Conservation (phyloP, 768 basidiomycete species). For the Lanmaoa rubissima region DNA sequence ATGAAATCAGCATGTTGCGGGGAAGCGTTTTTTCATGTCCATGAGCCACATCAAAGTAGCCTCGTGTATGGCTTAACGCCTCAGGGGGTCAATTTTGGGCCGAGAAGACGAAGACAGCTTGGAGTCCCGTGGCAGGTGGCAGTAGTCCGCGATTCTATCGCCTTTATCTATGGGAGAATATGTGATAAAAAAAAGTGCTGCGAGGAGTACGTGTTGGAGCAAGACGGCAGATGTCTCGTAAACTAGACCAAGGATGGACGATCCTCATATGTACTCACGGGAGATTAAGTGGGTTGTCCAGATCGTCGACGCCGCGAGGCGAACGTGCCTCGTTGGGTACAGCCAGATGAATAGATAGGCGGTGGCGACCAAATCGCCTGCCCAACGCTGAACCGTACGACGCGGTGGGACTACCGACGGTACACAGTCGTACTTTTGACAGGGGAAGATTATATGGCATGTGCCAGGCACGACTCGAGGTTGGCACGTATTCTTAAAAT, state of each 20-base stretch:
- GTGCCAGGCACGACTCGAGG: slow-evolving; percentile 14
- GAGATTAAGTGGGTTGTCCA: slow-evolving; percentile 1
- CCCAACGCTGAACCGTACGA: neutral
- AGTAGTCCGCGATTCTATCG: slow-evolving; percentile 18
- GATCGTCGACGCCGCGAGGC: slow-evolving; percentile 18
- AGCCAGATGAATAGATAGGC: neutral
- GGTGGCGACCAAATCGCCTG: neutral
- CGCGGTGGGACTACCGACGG: neutral
- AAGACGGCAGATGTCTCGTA: slow-evolving; percentile 12
- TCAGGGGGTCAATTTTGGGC: slow-evolving; percentile 11
- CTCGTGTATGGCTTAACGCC: slow-evolving; percentile 19
- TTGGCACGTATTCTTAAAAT: neutral
- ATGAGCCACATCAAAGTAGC: slow-evolving; percentile 9
- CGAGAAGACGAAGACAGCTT: neutral
- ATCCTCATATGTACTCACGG: slow-evolving; percentile 2
- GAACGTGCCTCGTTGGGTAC: neutral
- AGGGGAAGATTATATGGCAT: neutral
- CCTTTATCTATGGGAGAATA: slow-evolving; percentile 9
- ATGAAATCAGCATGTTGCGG: slow-evolving; percentile 29
- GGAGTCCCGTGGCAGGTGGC: slow-evolving; percentile 3
- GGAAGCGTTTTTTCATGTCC: slow-evolving; percentile 20
- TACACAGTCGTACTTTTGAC: neutral
- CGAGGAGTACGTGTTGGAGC: neutral
- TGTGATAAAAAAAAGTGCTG: slow-evolving; percentile 11
- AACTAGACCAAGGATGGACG: neutral